These are phyloP conservation scores for Geotrichum restrictum DNA, from an alignment of 1,139 yeast genomes.

Conservation along the genomic window DNA sequence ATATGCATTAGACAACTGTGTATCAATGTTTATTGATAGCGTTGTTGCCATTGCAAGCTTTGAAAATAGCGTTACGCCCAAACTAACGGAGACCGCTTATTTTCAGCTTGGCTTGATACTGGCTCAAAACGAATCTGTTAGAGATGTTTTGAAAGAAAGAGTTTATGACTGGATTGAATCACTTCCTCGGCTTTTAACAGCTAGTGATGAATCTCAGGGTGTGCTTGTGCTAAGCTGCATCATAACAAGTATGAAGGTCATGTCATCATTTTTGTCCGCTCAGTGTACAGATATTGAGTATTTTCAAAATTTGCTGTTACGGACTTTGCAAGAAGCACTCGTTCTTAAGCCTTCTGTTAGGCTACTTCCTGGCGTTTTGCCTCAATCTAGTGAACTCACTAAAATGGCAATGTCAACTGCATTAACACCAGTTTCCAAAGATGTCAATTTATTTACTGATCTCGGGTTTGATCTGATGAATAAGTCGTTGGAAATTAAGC, in stretches of 20 bases:
- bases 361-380: constrained; percentile 10
- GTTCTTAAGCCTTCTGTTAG: constrained; percentile 1
- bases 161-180: constrained; percentile 34
- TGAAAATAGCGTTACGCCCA: not conserved
- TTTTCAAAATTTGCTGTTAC: constrained; percentile 6
- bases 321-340: constrained; percentile 6
- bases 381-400: constrained; percentile 11
- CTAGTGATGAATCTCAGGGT: constrained; percentile 32
- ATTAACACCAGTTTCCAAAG: not conserved
- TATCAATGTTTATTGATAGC: constrained; percentile 37
- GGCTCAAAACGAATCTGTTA: not conserved
- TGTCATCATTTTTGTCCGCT: constrained; percentile 12
- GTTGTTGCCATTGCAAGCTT: constrained; percentile 28
- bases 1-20: constrained; percentile 38
- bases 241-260: constrained; percentile 22
- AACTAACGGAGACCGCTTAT: constrained; percentile 1
- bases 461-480: constrained; percentile 11
- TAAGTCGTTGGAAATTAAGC: constrained; percentile 4
- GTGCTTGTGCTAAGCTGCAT: constrained; percentile 24
- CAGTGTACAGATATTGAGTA: constrained; percentile 7
- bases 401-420: constrained; percentile 7
- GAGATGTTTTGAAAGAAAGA: constrained; percentile 24
- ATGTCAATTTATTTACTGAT: constrained; percentile 1
- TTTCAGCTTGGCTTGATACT: constrained; percentile 15
- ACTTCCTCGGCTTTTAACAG: constrained; percentile 32